Conservation (phyloP, 257 asterid genomes). For the Lycium ferocissimum region DNA sequence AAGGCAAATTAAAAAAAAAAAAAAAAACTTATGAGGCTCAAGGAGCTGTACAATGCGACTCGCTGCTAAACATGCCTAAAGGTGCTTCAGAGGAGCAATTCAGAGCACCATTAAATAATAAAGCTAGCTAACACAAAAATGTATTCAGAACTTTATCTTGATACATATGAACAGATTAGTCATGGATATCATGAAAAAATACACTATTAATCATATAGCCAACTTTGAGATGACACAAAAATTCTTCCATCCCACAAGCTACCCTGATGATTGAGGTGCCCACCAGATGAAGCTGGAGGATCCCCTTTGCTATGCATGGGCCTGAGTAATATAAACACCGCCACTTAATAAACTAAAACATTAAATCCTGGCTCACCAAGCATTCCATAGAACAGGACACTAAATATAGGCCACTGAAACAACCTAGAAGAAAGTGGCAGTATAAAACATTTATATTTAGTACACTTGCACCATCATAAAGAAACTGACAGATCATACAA, state of each 20-base stretch:
- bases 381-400: conserved; percentile 33
- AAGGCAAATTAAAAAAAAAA: not conserved
- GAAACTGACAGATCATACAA: not conserved
- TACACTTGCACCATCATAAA: not conserved
- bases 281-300: conserved; percentile 57
- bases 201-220: conserved; percentile 13
- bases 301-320: conserved; percentile 50
- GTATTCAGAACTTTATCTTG: not conserved
- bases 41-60: conserved; percentile 23
- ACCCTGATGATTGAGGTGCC: conserved; percentile 44
- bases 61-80: conserved; percentile 17
- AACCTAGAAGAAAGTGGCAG: conserved; percentile 12
- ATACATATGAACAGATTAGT: conserved; percentile 18
- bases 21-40: not conserved
- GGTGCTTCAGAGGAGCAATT: not conserved
- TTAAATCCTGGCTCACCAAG: conserved; percentile 34
- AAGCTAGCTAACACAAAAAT: conserved; percentile 3
- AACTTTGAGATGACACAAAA: conserved; percentile 41
- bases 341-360: conserved; percentile 40
- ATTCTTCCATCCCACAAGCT: conserved; percentile 50
- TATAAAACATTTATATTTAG: conserved; percentile 4
- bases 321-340: conserved; percentile 54
- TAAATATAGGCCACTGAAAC: conserved; percentile 15
- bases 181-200: not conserved
- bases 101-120: conserved; percentile 6